Base-by-base conservation (phyloP, 352 stramenopile genomes). In the Globisporangium echinulatum region DNA sequence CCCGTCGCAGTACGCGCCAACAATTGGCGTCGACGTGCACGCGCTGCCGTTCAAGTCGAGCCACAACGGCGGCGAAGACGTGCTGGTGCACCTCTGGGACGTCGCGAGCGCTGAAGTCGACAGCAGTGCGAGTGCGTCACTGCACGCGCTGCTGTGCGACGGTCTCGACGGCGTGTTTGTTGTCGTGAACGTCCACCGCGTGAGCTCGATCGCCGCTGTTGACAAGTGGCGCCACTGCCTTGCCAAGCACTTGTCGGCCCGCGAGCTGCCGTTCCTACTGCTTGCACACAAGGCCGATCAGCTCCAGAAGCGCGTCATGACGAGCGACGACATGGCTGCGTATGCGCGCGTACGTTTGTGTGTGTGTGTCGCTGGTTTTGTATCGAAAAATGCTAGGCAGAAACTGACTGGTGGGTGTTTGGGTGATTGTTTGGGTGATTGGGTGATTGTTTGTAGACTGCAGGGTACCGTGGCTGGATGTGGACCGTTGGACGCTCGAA, bases 181-280 rank as follows among this genome's bases (percentile, higher is more conserved):
- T 47, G 85, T 92, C n/a, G 91, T 91, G 56, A 94, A 94, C 61
- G 81, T 94, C 43, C 82, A 94, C 59, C 80, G 85, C 40, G 82
- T 94, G 69, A 94, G 82, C 61, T 92, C 85, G 38, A 91, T 94
- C 61, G 82, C 82, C 0, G 82, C 85, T 8, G 68, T 94, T 33
- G 85, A 94, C 71, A 91, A 90, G 65, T 94, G 85, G 85, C 81
- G 81, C 25, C 72, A 91, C 59, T 73, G 61, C 59, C 58, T 94
- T 14, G 70, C 69, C 54, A 87, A 91, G 70, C 87, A 80, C 65
- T 60, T 88, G 14, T 92, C 85, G 5, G 75, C 85, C 14, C 85
- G 74, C 49, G 85, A 94, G 58, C 79, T 78, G 11, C 82, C 85
- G 49, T 92, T 85, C 61, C 91, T 90, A 56, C 64, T 94, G 17